Base-by-base conservation (phyloP, 1,139 yeast genomes). In the Diutina catenulata region DNA sequence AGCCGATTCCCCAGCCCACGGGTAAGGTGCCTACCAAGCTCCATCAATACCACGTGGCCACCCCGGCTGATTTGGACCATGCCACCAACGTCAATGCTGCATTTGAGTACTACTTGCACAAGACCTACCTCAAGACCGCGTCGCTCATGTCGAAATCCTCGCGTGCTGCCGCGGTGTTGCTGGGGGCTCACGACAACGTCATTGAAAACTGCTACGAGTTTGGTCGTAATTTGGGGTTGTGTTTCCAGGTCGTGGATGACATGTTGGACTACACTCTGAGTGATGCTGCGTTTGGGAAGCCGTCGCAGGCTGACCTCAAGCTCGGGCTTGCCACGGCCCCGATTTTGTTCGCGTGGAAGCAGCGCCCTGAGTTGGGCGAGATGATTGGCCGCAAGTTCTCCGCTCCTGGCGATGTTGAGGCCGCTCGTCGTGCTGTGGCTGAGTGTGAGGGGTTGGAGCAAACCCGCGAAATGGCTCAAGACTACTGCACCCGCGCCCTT, bases 251-350 rank as follows among this genome's bases (percentile, higher is more conserved):
- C 42, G 94, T 93, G 21, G 98, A 91, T 58, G 99, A 91, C 57
- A 80, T 88, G 80, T 70, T 93, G 47, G 99, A 91, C 59, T 91
- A 84, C 55, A 86, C 96, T 1, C 78, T 86, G 16, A 76, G 91
- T 31, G 87, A 86, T 24, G 72, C 73, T 25, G 75, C 82, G 38
- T 64, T 91, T 43, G 98, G 98, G 29, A 91, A 91, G 57, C 98
- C 98, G 10, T 80, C 94, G 18, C 94, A 88, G 50, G 97, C 96
- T 2, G 98, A 91, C 59, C 69, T 91, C 48, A 79, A 88, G 55
- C 68, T 91, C 37, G 99, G 99, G 0, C 69, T 91, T 45, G 97
- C 97, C 1, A 91, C 99, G 1, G 97, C 97, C 0, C 99, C 99
- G 2, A 88, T 91, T 4, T 64, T 91, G 41, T 91, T 72, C 60